Evolutionary conservation across 495 filamentous ascomycete genomes (phyloP), one percentile per base, ranked within the genome.

Genomic region (Penicillium robsamsonii): DNA sequence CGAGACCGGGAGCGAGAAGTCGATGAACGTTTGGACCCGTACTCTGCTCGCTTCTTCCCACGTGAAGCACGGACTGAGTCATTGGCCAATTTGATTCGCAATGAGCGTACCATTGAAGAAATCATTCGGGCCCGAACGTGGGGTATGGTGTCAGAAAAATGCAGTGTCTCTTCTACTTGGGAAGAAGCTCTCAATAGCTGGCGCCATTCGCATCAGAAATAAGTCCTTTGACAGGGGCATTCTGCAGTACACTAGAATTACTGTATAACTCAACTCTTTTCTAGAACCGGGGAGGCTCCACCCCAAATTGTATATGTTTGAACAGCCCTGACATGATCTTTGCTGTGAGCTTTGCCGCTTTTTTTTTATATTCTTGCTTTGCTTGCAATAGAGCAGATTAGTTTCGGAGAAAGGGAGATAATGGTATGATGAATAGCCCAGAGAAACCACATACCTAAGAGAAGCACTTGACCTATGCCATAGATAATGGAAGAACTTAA

Each of bases 1-100:
- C 81, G 74, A 57, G 84, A 88, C 55, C 78, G 85, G 50, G 90
- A 96, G 64, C 78, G 85, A 50, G 79, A 92, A 5, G 86, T 97
- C 15, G 79, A 98, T 73, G 94, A 97, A 70, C 77, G 94, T 55
- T 71, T 97, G 53, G 94, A 98, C 72, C 94, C 94, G 17, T 98
- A 98, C 64, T 91, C 87, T 18, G 90, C 77, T 22, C 79, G 93
- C 27, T 96, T 87, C 64, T 93, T 91, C 57, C 91, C 92, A 0
- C 77, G 81, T 43, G 92, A 97, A 71, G 80, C 89, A 43, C 79
- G 92, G 54, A 95, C 93, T 2, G 90, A 98, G 73, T 82, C 81
- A 40, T 67, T 98, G 46, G 92, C 91, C 11, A 80, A 73, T 31
- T 57, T 96, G 44, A 71, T 97, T 31, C 82, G 93, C 58, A 91